Evolutionary conservation across 257 asterid genomes (phyloP).

Genomic region (Ilex aquifolium): DNA sequence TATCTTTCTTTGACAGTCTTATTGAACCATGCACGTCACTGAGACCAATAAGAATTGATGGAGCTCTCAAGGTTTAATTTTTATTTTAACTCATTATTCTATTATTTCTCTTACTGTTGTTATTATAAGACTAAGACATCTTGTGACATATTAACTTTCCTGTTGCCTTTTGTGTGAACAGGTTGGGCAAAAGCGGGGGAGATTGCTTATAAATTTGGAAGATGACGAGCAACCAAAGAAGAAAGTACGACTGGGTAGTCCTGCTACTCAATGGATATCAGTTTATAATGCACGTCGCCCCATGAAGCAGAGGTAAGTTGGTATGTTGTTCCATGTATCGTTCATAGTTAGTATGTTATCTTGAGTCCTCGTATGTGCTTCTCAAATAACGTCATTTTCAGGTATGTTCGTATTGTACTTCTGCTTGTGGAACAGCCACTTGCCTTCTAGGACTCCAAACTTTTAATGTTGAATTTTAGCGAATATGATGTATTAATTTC

Average conservation of each 20-base stretch:
- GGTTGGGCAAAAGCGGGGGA: conserved; percentile 96
- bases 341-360: neutral
- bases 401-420: too few relatives aligned
- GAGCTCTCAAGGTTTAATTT: conserved; percentile 79
- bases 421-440: too few relatives aligned
- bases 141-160: neutral
- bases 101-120: too few relatives aligned
- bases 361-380: neutral
- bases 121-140: neutral
- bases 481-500: too few relatives aligned
- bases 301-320: conserved; percentile 83
- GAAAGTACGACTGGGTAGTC: conserved; percentile 93
- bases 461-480: too few relatives aligned
- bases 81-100: neutral
- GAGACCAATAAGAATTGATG: conserved; percentile 94
- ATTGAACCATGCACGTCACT: conserved; percentile 80
- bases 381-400: neutral
- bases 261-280: conserved; percentile 96
- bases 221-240: conserved; percentile 99
- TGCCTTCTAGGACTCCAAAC: too few relatives aligned
- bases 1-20: conserved; percentile 77
- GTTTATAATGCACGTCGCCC: conserved; percentile 94
- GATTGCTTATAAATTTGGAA: conserved; percentile 82
- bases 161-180: conserved; percentile 12
- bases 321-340: neutral